phyloP scores from a whole-genome alignment of 768 basidiomycete species.

The Termitomyces sp. region DNA sequence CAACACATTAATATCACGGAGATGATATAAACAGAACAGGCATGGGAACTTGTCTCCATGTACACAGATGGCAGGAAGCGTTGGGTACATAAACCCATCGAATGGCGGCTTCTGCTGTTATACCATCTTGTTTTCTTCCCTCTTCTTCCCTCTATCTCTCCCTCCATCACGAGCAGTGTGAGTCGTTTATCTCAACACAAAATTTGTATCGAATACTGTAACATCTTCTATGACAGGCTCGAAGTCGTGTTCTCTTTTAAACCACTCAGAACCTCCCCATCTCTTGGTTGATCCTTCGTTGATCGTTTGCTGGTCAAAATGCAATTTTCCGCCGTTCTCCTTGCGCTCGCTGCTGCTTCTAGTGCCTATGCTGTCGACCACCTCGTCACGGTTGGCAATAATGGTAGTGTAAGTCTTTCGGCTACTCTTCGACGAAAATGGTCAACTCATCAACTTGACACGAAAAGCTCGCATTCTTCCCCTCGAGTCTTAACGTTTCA shows the following conservation, averaged over 20 bases:
- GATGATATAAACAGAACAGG: not conserved
- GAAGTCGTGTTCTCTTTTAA: constrained; percentile 19
- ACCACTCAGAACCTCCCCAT: not conserved
- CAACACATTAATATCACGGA: not conserved
- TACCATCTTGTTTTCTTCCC: not conserved
- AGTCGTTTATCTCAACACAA: constrained; percentile 11
- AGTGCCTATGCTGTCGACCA: constrained; percentile 31
- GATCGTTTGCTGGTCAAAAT: constrained; percentile 30
- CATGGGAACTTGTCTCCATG: constrained; percentile 7
- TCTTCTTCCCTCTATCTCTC: constrained; percentile 18
- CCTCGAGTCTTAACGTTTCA: constrained; percentile 32
- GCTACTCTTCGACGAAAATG: not conserved
- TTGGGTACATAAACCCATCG: not conserved
- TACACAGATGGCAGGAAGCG: constrained; percentile 2
- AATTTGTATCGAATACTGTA: not conserved
- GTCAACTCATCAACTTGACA: not conserved
- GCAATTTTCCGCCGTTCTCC: constrained; percentile 42
- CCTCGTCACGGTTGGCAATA: constrained; percentile 38
- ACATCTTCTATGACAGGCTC: constrained; percentile 25
- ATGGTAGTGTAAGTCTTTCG: constrained; percentile 19
- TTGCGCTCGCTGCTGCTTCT: constrained; percentile 37
- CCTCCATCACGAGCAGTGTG: constrained; percentile 40
- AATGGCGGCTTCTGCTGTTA: not conserved
- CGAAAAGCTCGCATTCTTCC: constrained; percentile 33
- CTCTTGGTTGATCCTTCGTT: constrained; percentile 10